Base-by-base conservation (phyloP, 2,329 filamentous ascomycete species). In the Verticillium albo-atrum region DNA sequence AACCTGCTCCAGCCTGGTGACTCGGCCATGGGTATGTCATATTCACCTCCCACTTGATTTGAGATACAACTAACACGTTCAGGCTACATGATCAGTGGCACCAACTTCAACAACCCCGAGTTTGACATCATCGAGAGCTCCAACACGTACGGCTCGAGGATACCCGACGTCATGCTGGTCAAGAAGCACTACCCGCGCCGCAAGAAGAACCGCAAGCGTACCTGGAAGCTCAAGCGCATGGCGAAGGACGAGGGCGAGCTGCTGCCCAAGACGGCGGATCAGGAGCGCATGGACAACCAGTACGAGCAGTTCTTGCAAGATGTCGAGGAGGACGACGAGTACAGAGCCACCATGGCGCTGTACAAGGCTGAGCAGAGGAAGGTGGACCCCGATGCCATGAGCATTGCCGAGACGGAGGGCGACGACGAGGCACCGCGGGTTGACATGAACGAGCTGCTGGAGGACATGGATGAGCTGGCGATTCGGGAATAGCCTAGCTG, bases 301-400 rank as follows among this genome's bases (percentile, higher is more conserved):
- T 99, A 96, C 77, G 95, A 99, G 79, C 86, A 93, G 85, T 99
- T 99, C 86, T 79, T 99, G 80, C 89, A 90, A 53, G 95, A 99
- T 74, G 91, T 99, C 12, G 96, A 99, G 76, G 93, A 98, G 72
- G 95, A 99, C 72, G 84, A 90, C 57, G 95, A 99, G 70, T 81
- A 97, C 66, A 83, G 95, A 58, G 84, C 88, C 51, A 92, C 92
- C 1, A 79, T 99, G 71, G 90, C 91, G 53, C 74, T 99, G 68
- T 99, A 97, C 79, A 97, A 94, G 79, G 83, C 81, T 62, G 75
- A 81, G 67, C 75, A 80, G 71, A 79, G 76, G 72, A 74, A 77
- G 72, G 67, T 70, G 58, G 82, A 85, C 59, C 75, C 78, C 1
- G 86, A 89, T 61, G 85, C 83, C 68, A 90, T 89, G 84, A 89